These are phyloP conservation scores for Neonectria faginata DNA, from an alignment of 2,329 filamentous ascomycete genomes.

Conservation along the genomic window DNA sequence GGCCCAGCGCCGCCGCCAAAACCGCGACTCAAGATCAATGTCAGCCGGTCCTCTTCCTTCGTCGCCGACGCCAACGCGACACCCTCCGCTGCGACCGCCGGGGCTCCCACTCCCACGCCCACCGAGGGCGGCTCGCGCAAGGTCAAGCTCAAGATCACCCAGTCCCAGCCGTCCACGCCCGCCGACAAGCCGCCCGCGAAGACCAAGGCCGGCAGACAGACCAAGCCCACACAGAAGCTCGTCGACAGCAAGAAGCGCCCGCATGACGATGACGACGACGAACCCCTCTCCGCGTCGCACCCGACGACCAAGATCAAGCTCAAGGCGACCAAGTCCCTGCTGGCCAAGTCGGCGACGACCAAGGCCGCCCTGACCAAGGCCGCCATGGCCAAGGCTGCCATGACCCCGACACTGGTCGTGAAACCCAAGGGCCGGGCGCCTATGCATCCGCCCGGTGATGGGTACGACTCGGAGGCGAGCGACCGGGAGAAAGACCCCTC, in stretches of 20 bases:
- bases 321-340: constrained; percentile 53
- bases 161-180: constrained; percentile 55
- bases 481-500: constrained; percentile 89
- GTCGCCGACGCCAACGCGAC: constrained; percentile 44
- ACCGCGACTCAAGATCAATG: constrained; percentile 55
- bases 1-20: constrained; percentile 48
- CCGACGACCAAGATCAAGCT: constrained; percentile 68
- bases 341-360: constrained; percentile 2
- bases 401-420: constrained; percentile 57
- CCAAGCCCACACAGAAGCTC: constrained; percentile 70
- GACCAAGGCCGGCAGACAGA: constrained; percentile 70
- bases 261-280: constrained; percentile 66
- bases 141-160: constrained; percentile 57
- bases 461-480: constrained; percentile 96
- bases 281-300: constrained; percentile 48
- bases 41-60: constrained; percentile 53
- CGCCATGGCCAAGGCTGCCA: constrained; percentile 52
- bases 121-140: constrained; percentile 51
- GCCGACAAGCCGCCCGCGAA: constrained; percentile 54
- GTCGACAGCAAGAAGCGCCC: constrained; percentile 70
- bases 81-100: constrained; percentile 27
- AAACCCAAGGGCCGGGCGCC: constrained; percentile 77
- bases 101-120: constrained; percentile 38
- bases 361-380: constrained; percentile 64
- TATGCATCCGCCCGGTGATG: constrained; percentile 80